A percentile compares a stretch with the other conserved stretches of the same genome.
Conservation (phyloP, 2,329 filamentous ascomycete species). For the Fusarium sterilihyphosum region DNA sequence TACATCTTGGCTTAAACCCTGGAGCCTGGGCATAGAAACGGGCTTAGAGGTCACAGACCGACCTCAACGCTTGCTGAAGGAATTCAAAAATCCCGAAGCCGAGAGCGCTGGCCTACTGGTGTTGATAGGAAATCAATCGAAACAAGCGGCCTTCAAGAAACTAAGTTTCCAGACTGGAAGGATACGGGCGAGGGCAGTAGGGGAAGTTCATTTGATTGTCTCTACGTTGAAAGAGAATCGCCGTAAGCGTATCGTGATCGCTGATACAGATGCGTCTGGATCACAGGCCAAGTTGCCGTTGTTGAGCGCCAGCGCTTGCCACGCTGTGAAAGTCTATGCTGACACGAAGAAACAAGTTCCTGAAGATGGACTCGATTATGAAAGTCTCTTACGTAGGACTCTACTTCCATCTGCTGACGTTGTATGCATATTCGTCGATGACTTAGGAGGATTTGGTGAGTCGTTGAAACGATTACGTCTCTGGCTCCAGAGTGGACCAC, state of each 20-base stretch:
- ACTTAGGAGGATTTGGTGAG: conserved; percentile 21
- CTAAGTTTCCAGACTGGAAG: background rate
- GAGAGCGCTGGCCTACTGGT: conserved; percentile 11
- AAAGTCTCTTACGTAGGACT: background rate
- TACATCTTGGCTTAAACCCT: conserved; percentile 20
- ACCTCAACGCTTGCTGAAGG: conserved; percentile 8
- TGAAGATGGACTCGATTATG: background rate
- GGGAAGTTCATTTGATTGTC: conserved; percentile 11
- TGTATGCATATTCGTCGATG: conserved; percentile 28
- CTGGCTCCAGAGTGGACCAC: conserved; percentile 20
- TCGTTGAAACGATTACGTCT: conserved; percentile 1
- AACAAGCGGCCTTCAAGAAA: conserved; percentile 7
- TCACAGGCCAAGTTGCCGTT: background rate
- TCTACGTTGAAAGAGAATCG: conserved; percentile 2
- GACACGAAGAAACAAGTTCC: background rate
- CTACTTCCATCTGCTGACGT: conserved; percentile 29
- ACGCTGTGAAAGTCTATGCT: background rate
- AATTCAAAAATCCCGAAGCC: conserved; percentile 3
- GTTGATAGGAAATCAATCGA: conserved; percentile 17
- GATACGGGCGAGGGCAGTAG: background rate
- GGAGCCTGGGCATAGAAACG: background rate
- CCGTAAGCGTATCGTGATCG: background rate
- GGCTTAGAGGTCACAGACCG: conserved; percentile 19
- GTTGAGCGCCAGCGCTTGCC: background rate
- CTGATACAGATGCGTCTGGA: conserved; percentile 3